Base-by-base conservation (phyloP, 177 flowering plant genomes). In the Vitis hybrid region DNA sequence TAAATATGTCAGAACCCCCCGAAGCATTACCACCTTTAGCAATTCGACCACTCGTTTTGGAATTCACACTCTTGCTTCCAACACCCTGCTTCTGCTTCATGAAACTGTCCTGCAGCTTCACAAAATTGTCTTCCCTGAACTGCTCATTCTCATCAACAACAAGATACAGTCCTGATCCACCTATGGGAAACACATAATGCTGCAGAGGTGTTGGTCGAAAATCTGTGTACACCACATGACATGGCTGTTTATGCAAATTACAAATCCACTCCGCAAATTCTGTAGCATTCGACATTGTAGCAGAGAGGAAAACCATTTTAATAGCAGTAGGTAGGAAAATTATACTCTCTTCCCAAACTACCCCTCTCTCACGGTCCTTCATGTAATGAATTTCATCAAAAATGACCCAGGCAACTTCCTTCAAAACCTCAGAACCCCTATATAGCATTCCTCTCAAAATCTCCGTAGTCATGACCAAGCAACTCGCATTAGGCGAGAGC, bases 211-310 rank as follows among this genome's bases (percentile, higher is more conserved):
- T 96, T 2, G 99, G 98, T 19, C 98, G 75, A 70, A 96, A 96
- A 84, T 96, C 99, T 0, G 99, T 96, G 73, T 93, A 96, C 50
- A 96, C 99, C 18, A 96, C 99, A 75, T 96, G 99, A 66, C 99
- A 96, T 1, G 99, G 99, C 84, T 96, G 97, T 56, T 87, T 92
- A 74, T 92, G 99, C 74, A 96, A 63, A 76, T 86, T 81, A 77
- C 99, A 96, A 65, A 96, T 96, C 99, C 99, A 96, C 71, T 96
- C 98, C 1, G 98, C 98, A 84, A 96, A 96, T 76, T 96, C 95
- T 12, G 98, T 93, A 12, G 99, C 98, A 85, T 96, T 96, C 2
- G 99, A 96, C 99, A 96, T 93, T 1, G 99, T 96, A 10, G 99
- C 99, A 0, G 99, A 96, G 52, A 96, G 83, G 67, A 95, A 95